phyloP scores from a whole-genome alignment of 768 basidiomycete species.

The Suillus paluster region DNA sequence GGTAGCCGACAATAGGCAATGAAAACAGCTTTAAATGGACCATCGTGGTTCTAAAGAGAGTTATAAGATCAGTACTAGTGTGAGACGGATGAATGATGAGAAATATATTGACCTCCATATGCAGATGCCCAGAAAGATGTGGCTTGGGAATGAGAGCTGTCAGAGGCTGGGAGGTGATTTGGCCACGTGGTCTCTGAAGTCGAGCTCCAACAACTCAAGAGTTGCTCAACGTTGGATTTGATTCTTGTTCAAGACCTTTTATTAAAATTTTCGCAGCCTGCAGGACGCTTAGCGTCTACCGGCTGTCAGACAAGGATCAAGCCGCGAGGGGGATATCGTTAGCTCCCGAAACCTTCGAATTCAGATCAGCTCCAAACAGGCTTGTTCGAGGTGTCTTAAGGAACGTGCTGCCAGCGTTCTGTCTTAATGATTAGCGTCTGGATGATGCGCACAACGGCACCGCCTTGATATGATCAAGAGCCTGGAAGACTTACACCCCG shows the following conservation, averaged over 20 bases:
- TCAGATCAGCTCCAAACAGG: background rate
- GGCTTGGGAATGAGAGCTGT: constrained; percentile 10
- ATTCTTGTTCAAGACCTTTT: background rate
- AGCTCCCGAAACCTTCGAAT: background rate
- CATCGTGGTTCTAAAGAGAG: constrained; percentile 27
- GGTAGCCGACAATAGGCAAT: constrained; percentile 72
- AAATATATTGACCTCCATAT: constrained; percentile 46
- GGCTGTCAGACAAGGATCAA: constrained; percentile 2
- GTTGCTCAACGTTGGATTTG: too few relatives aligned
- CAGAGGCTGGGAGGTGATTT: background rate
- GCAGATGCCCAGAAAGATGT: constrained; percentile 9
- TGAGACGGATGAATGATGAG: constrained; percentile 16
- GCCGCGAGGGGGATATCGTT: background rate
- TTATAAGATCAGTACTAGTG: constrained; percentile 33
- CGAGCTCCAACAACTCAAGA: background rate
- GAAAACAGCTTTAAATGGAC: constrained; percentile 50
- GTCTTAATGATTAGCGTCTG: background rate
- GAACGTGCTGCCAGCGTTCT: background rate
- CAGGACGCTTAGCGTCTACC: background rate
- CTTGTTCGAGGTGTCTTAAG: background rate
- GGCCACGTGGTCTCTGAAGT: background rate
- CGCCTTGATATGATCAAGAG: too few relatives aligned
- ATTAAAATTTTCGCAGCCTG: background rate
- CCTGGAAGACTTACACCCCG: background rate
- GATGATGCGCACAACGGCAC: background rate